Conservation (phyloP, 768 basidiomycete genomes). For the Phylloporus sp. region DNA sequence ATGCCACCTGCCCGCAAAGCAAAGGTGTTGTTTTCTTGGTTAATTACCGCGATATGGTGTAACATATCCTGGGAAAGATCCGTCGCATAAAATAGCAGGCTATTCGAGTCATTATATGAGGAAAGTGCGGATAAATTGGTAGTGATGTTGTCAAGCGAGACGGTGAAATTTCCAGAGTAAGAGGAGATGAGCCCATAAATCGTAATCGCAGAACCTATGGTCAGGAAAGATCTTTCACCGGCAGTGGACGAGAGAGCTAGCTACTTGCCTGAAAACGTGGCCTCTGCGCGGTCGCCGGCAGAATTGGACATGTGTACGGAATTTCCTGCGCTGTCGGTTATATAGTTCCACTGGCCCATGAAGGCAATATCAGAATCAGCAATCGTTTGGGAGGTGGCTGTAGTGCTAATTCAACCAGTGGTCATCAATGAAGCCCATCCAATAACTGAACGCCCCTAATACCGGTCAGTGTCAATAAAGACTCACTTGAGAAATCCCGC, state of each 20-base stretch:
- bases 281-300: slow-evolving; percentile 43
- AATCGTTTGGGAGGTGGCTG: slow-evolving; percentile 35
- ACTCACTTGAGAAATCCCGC: slow-evolving; percentile 34
- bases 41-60: slow-evolving; percentile 55
- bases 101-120: slow-evolving; percentile 47
- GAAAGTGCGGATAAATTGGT: slow-evolving; percentile 48
- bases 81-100: slow-evolving; percentile 61
- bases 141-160: slow-evolving; percentile 50
- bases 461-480: slow-evolving; percentile 6
- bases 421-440: slow-evolving; percentile 17
- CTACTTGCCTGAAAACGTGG: slow-evolving; percentile 46
- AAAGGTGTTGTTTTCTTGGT: slow-evolving; percentile 51
- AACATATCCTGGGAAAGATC: slow-evolving; percentile 47
- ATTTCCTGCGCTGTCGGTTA: slow-evolving; percentile 29
- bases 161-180: slow-evolving; percentile 53
- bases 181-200: slow-evolving; percentile 60
- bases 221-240: slow-evolving; percentile 2
- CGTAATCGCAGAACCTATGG: slow-evolving; percentile 56
- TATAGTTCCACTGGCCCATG: slow-evolving; percentile 52
- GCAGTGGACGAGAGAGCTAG: background rate
- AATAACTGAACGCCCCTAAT: background rate
- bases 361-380: slow-evolving; percentile 48
- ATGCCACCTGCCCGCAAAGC: slow-evolving; percentile 49
- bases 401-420: slow-evolving; percentile 31
- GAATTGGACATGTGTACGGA: slow-evolving; percentile 33